Evolutionary conservation across 2,329 filamentous ascomycete species (phyloP), one percentile per base, ranked within the genome.

Genomic region (Fusarium transvaalense): DNA sequence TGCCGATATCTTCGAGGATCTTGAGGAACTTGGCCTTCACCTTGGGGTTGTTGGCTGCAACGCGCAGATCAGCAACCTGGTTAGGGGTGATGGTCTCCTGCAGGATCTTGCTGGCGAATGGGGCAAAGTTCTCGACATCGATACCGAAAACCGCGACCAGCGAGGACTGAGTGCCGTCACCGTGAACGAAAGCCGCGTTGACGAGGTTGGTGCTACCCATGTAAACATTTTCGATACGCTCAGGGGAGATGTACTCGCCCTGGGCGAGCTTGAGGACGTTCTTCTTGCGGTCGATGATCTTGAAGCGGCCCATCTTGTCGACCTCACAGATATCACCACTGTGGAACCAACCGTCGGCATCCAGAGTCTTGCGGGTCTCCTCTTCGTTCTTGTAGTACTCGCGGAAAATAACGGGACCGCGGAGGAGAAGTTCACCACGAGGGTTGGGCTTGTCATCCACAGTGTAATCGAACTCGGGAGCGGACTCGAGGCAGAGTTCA

Each of bases 201-300:
- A 98, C 82, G 72, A 94, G 89, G 69, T 88, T 91, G 66, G 90
- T 90, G 81, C 91, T 94, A 67, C 92, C 93, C 66, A 97, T 85
- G 79, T 94, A 97, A 35, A 97, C 91, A 78, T 97, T 97, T 84
- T 99, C 96, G 76, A 99, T 93, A 59, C 94, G 92, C 82, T 99
- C 96, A 15, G 96, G 96, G 2, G 94, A 97, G 75, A 99, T 93
- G 82, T 99, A 99, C 82, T 99, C 96, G 78, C 96, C 96, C 81
- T 99, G 96, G 0, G 95, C 91, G 57, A 99, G 88, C 86, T 99
- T 99, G 77, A 99, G 89, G n/a, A 99, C 93, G 81, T 98, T 98
- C 91, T 99, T 99, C 82, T 94, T 91, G 74, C 96, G 94, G 80
- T 99, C 96, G 74, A 99, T 91, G 80, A 99, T 97, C 80, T 88